Evolutionary conservation across 345 rosid genomes (phyloP).

Genomic region (Eutrema japonicum): DNA sequence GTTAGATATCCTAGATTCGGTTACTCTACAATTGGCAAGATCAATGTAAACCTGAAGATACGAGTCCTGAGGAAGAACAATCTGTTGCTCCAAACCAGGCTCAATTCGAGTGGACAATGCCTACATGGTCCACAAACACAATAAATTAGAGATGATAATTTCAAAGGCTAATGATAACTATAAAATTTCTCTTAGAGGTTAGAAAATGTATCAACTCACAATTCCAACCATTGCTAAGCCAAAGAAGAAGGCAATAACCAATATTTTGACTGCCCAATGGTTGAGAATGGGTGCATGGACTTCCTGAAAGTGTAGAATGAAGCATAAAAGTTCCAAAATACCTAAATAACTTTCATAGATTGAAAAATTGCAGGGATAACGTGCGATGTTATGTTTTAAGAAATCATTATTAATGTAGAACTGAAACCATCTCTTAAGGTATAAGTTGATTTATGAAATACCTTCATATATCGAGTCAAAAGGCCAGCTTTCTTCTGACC

Average conservation of each 20-base stretch:
- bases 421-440: conserved; percentile 8
- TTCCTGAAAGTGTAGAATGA: conserved; percentile 55
- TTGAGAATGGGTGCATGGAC: conserved; percentile 83
- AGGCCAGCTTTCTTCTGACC: conserved; percentile 69
- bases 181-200: background rate
- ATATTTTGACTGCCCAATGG: conserved; percentile 79
- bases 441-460: conserved; percentile 36
- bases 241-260: conserved; percentile 72
- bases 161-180: conserved; percentile 1
- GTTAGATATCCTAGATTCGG: conserved; percentile 22
- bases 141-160: conserved; percentile 17
- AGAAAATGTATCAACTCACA: conserved; percentile 58
- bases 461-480: conserved; percentile 93
- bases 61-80: conserved; percentile 95
- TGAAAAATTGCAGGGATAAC: background rate
- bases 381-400: background rate
- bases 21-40: background rate
- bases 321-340: background rate
- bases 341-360: conserved; percentile 14
- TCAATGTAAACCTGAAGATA: conserved; percentile 83
- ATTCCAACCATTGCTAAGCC: conserved; percentile 81
- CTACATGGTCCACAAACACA: conserved; percentile 48
- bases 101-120: conserved; percentile 87
- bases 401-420: background rate
- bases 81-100: conserved; percentile 94